Conservation (phyloP, 2,329 filamentous ascomycete genomes). For the Talaromyces sp. region DNA sequence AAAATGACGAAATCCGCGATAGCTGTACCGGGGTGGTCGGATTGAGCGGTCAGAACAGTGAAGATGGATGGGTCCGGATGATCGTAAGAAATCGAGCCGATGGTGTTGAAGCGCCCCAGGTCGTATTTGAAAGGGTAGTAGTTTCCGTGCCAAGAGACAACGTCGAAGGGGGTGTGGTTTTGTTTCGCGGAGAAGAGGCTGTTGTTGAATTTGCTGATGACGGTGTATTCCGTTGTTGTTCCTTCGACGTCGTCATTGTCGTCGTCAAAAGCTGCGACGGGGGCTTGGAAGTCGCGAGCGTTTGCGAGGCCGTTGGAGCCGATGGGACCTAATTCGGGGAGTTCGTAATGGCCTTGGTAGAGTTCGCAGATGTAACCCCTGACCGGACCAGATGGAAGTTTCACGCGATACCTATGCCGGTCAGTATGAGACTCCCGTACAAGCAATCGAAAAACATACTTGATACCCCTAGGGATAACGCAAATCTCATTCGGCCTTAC, state of each 20-base stretch:
- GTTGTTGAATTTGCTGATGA: constrained; percentile 65
- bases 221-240: constrained; percentile 44
- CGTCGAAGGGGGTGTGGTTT: constrained; percentile 70
- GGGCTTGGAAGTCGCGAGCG: constrained; percentile 69
- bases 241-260: constrained; percentile 47
- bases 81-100: constrained; percentile 70
- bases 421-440: not conserved
- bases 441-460: constrained; percentile 33
- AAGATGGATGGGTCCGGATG: constrained; percentile 77
- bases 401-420: constrained; percentile 58
- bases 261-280: constrained; percentile 65
- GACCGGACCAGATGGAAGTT: constrained; percentile 58
- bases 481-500: constrained; percentile 76
- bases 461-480: constrained; percentile 69
- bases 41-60: constrained; percentile 60
- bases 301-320: constrained; percentile 73
- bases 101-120: constrained; percentile 69
- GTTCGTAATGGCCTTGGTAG: constrained; percentile 67
- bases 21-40: constrained; percentile 57
- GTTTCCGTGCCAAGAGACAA: constrained; percentile 76
- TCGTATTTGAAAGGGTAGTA: constrained; percentile 83
- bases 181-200: constrained; percentile 63
- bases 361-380: constrained; percentile 73
- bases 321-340: constrained; percentile 70
- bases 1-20: constrained; percentile 65